A percentile compares a stretch with the other conserved stretches of the same genome.
Evolutionary conservation across 2,329 filamentous ascomycete species (phyloP).

Genomic region (Hysterium pulicare): DNA sequence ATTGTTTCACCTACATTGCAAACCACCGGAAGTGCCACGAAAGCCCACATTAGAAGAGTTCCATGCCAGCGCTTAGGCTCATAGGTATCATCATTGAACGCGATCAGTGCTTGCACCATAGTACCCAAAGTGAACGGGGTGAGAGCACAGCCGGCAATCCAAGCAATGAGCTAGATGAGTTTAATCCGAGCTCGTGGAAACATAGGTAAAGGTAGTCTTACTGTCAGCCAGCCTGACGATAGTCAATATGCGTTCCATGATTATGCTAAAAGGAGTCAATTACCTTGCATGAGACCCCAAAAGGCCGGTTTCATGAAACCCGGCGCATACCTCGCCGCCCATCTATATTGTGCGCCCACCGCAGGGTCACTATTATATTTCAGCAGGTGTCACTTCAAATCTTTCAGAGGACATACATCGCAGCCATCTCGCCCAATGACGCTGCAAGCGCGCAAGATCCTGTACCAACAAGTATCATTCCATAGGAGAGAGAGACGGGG

Average conservation of each 20-base stretch:
- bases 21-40: constrained; percentile 28
- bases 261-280: constrained; percentile 15
- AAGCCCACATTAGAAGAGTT: constrained; percentile 45
- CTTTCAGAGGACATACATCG: constrained; percentile 18
- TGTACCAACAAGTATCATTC: constrained; percentile 14
- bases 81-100: constrained; percentile 36
- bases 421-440: constrained; percentile 22
- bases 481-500: constrained; percentile 17
- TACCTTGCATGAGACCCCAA: constrained; percentile 19
- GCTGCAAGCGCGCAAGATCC: constrained; percentile 25
- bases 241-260: constrained; percentile 32
- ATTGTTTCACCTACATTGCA: constrained; percentile 30
- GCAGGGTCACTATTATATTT: constrained; percentile 8
- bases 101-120: constrained; percentile 14
- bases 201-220: too few relatives aligned
- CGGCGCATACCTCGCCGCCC: constrained; percentile 16
- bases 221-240: neutral
- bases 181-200: too few relatives aligned
- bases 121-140: constrained; percentile 16
- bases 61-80: constrained; percentile 42
- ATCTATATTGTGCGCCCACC: constrained; percentile 23
- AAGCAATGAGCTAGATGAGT: constrained; percentile 36
- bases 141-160: constrained; percentile 22
- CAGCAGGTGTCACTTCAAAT: too few relatives aligned
- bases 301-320: constrained; percentile 11